phyloP scores from a whole-genome alignment of 2,329 filamentous ascomycete species.

The Nemania diffusa region DNA sequence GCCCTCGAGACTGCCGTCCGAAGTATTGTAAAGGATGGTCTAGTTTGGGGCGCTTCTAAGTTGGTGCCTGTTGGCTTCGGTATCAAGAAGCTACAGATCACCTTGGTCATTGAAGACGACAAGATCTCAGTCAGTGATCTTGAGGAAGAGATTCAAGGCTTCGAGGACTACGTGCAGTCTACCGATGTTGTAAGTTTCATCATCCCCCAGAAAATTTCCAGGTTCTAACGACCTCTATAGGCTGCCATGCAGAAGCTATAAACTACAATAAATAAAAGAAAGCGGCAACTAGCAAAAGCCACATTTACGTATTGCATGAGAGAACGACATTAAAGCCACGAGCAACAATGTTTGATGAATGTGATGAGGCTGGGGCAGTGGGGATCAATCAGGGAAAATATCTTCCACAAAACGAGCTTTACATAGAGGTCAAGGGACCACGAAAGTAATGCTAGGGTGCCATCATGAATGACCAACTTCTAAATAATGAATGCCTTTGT shows the following conservation, averaged over 20 bases:
- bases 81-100: slow-evolving; percentile 99
- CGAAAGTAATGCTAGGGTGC: slow-evolving; percentile 39
- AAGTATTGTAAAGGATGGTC: slow-evolving; percentile 88
- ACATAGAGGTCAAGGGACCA: slow-evolving; percentile 42
- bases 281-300: slow-evolving; percentile 34
- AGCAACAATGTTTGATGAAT: slow-evolving; percentile 46
- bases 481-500: slow-evolving; percentile 23
- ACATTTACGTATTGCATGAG: slow-evolving; percentile 46
- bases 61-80: slow-evolving; percentile 92
- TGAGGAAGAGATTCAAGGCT: slow-evolving; percentile 80
- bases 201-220: neutral
- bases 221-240: slow-evolving; percentile 42
- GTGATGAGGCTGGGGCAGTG: slow-evolving; percentile 46
- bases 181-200: slow-evolving; percentile 74
- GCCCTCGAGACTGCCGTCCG: slow-evolving; percentile 84
- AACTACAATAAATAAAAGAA: slow-evolving; percentile 51
- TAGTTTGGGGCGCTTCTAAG: slow-evolving; percentile 94
- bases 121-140: slow-evolving; percentile 91
- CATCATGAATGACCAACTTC: slow-evolving; percentile 38
- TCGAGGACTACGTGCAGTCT: slow-evolving; percentile 97
- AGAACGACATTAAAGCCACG: slow-evolving; percentile 45
- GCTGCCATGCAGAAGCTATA: slow-evolving; percentile 93
- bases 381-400: slow-evolving; percentile 39
- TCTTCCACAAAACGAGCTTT: slow-evolving; percentile 38
- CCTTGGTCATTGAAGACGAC: slow-evolving; percentile 95